Conservation (phyloP, 441 rosid genomes). For the Erodium chrysanthum region DNA sequence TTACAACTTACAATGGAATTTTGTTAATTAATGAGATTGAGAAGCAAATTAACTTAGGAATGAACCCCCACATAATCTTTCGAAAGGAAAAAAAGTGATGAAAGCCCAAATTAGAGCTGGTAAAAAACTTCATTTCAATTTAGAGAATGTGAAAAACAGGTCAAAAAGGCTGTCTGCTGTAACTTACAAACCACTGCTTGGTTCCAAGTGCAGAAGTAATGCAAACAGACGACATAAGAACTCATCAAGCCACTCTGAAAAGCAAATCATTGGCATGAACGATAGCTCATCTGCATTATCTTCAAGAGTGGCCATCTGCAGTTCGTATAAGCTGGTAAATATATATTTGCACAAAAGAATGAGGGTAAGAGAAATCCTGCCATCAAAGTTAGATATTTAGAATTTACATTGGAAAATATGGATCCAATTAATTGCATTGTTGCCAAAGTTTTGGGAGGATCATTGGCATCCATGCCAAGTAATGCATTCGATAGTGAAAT, state of each 20-base stretch:
- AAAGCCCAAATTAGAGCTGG: not conserved
- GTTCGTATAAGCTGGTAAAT: conserved; percentile 18
- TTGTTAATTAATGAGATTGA: not conserved
- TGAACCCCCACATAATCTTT: not conserved
- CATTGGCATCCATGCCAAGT: conserved; percentile 99
- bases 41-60: not conserved
- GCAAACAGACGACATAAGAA: conserved; percentile 85
- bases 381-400: conserved; percentile 8
- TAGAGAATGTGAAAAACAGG: not conserved
- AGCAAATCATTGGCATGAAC: conserved; percentile 60
- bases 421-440: conserved; percentile 98
- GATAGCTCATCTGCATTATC: conserved; percentile 57
- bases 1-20: not conserved
- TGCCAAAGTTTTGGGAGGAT: conserved; percentile 97
- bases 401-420: conserved; percentile 93
- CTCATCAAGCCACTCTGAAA: conserved; percentile 98
- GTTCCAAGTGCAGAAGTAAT: conserved; percentile 87
- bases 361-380: conserved; percentile 10
- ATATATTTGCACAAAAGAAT: conserved; percentile 2
- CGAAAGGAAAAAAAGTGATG: not conserved
- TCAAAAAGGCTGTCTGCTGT: not conserved
- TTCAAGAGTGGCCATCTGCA: conserved; percentile 77
- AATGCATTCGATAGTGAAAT: conserved; percentile 88
- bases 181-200: conserved; percentile 87
- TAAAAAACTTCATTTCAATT: not conserved